Conservation (phyloP, 495 filamentous ascomycete genomes). For the Astrothelium macrocarpum region DNA sequence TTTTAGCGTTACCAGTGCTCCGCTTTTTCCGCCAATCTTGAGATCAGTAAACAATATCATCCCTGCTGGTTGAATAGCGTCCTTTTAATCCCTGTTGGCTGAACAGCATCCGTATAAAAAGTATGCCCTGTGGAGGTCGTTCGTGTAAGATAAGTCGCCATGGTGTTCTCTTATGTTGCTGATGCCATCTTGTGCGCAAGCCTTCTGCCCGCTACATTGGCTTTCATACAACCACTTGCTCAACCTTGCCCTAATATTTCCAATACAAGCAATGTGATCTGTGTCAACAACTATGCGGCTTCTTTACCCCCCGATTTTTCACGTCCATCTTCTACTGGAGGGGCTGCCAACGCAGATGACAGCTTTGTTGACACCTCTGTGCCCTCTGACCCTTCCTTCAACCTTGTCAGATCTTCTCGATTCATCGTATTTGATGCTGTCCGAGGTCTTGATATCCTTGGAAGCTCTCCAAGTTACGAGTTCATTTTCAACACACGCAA, state of each 20-base stretch:
- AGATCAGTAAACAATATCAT: too few species aligned
- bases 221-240: neutral
- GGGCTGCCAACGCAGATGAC: neutral
- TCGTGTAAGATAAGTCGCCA: too few species aligned
- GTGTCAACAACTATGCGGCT: conserved; percentile 11
- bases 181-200: too few species aligned
- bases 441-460: conserved; percentile 10
- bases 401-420: neutral
- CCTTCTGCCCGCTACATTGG: neutral
- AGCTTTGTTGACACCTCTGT: conserved; percentile 6
- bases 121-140: too few species aligned
- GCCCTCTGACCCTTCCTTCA: conserved; percentile 8
- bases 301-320: conserved; percentile 7
- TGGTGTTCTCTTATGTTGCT: too few species aligned
- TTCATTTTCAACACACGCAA: conserved; percentile 8
- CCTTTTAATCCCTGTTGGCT: too few species aligned
- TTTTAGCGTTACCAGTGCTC: too few species aligned
- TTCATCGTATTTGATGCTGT: conserved; percentile 9
- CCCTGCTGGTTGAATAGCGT: too few species aligned
- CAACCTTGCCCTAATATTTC: neutral
- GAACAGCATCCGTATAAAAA: too few species aligned
- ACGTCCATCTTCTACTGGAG: neutral
- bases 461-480: conserved; percentile 4
- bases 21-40: too few species aligned
- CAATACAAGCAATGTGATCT: conserved; percentile 2